Percentiles rank a stretch among this genome's conserved stretches.
These are phyloP conservation scores for Rubia tinctorum DNA, from an alignment of 305 asterid genomes.

Conservation along the genomic window DNA sequence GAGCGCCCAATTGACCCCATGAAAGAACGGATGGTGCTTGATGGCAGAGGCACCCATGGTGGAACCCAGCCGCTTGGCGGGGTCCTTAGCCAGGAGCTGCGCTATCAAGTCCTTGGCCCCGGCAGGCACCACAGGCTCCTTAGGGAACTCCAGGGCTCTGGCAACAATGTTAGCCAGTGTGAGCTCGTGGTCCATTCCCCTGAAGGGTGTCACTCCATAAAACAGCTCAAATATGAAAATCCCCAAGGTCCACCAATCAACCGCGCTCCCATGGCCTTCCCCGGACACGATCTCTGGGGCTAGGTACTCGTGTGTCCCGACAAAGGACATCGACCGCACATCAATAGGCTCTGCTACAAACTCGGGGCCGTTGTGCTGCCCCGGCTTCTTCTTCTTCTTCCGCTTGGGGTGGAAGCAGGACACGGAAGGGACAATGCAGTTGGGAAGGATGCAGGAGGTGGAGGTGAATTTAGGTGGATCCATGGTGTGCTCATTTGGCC, in stretches of 20 bases:
- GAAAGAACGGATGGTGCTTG: constrained; percentile 75
- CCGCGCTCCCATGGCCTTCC: constrained; percentile 92
- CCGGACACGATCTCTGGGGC: constrained; percentile 97
- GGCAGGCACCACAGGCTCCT: constrained; percentile 57
- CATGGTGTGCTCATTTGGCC: constrained; percentile 31
- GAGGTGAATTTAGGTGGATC: constrained; percentile 57
- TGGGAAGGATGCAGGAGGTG: constrained; percentile 89
- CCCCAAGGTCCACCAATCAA: constrained; percentile 95
- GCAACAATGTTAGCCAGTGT: constrained; percentile 89
- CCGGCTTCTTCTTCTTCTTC: constrained; percentile 64
- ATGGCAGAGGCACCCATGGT: constrained; percentile 88
- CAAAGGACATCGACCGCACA: constrained; percentile 84
- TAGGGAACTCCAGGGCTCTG: constrained; percentile 90
- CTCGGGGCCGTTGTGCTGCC: constrained; percentile 50
- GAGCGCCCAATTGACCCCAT: constrained; percentile 90
- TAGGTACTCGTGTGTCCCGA: constrained; percentile 85
- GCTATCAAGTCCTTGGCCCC: constrained; percentile 69
- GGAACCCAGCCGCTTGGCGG: constrained; percentile 70
- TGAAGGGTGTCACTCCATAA: constrained; percentile 80
- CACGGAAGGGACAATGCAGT: constrained; percentile 71
- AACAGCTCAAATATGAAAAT: constrained; percentile 67
- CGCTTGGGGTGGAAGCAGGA: constrained; percentile 74
- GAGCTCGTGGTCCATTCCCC: constrained; percentile 82
- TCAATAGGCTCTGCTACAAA: constrained; percentile 83
- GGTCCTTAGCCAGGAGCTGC: constrained; percentile 74